Evolutionary conservation across 2,329 filamentous ascomycete species (phyloP), one percentile per base, ranked within the genome.

Genomic region (Colletotrichum orbiculare): DNA sequence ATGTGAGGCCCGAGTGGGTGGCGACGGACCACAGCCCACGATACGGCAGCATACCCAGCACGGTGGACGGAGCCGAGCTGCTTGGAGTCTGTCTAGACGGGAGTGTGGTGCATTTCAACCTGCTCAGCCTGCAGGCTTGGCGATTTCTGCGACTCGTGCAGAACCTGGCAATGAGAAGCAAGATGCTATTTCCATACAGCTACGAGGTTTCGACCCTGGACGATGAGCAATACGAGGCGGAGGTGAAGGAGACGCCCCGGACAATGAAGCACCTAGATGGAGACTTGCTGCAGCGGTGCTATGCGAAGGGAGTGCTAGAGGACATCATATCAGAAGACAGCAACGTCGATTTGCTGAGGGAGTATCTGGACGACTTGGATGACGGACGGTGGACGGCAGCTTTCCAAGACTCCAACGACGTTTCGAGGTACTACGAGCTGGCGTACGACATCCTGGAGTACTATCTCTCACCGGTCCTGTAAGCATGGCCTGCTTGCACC

Each of bases 61-160:
- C 79, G 1, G 67, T 73, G 3, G 81, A 83, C 47, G 81, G 78
- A 7, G 77, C 79, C 5, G 85, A 88, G 66, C 78, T 88, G 61
- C 74, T 94, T 39, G 92, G 91, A 1, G 81, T 90, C 7, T 86
- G 86, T 7, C 83, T 93, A 39, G 88, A 92, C 71, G 92, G 92
- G 1, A 87, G 89, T 0, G 71, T 94, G 33, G 87, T 87, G 67
- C 86, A 91, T 60, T 90, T 97, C 70, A 85, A 85, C 1, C 78
- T 94, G 12, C 78, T 98, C 1, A 79, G 83, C 9, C 71, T 84
- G 15, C 76, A 85, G 2, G 84, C 89, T 8, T 91, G 90, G 87
- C 83, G 84, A 7, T 81, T 97, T 4, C 81, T 98, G 6, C 84
- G 85, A 62, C 88, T 95, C 67, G 73, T 97, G 2, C 90, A 96